These are phyloP conservation scores for Cryphonectria naterciae DNA, from an alignment of 2,329 filamentous ascomycete genomes.

Conservation along the genomic window DNA sequence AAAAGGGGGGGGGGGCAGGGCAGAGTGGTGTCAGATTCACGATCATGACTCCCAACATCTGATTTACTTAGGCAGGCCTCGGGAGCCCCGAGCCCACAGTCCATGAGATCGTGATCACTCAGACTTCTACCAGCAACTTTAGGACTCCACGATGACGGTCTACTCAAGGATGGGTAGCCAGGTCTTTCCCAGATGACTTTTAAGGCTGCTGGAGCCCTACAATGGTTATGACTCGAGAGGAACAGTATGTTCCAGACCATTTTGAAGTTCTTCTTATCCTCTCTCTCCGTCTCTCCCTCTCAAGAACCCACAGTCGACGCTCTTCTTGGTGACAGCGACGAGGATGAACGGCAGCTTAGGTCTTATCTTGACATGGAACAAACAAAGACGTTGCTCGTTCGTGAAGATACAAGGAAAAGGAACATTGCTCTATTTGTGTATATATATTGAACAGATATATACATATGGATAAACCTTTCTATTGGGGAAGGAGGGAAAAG, in stretches of 20 bases:
- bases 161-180: background rate
- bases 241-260: background rate
- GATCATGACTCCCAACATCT: background rate
- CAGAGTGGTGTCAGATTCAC: background rate
- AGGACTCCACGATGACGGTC: background rate
- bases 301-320: background rate
- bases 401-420: background rate
- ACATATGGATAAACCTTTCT: background rate
- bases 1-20: background rate
- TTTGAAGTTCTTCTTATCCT: background rate
- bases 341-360: background rate
- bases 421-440: background rate
- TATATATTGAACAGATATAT: background rate
- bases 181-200: background rate
- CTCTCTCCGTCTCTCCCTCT: background rate
- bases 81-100: background rate
- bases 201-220: background rate
- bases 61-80: background rate
- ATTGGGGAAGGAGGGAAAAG: background rate
- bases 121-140: background rate
- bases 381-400: background rate
- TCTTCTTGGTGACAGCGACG: background rate
- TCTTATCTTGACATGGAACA: background rate
- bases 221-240: background rate
- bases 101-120: background rate